Conservation (phyloP, 179 eudicot species). For the Beta macrorhiza region DNA sequence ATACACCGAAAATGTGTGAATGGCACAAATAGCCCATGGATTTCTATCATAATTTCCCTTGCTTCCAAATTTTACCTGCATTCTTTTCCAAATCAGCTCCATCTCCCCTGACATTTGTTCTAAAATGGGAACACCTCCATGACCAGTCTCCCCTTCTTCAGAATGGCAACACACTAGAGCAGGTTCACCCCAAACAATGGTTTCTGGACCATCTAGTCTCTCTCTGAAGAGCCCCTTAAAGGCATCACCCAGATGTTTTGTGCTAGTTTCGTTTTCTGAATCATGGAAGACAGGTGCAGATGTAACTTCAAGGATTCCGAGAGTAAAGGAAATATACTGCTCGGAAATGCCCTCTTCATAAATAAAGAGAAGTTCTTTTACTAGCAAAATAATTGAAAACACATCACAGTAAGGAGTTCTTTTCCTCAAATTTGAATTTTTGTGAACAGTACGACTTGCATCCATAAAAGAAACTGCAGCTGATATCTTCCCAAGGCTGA, state of each 20-base stretch:
- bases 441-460: slow-evolving; percentile 12
- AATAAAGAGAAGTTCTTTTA: slow-evolving; percentile 38
- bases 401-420: slow-evolving; percentile 37
- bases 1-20: slow-evolving; percentile 41
- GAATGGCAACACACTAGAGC: slow-evolving; percentile 35
- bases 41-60: slow-evolving; percentile 27
- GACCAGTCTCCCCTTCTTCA: slow-evolving; percentile 30
- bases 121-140: slow-evolving; percentile 36
- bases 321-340: slow-evolving; percentile 46
- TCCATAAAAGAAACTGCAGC: slow-evolving; percentile 42
- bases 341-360: slow-evolving; percentile 49
- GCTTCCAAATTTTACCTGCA: slow-evolving; percentile 39
- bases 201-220: slow-evolving; percentile 34
- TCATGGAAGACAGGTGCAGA: slow-evolving; percentile 37
- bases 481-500: slow-evolving; percentile 56
- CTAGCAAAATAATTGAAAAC: slow-evolving; percentile 39
- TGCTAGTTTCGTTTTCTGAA: slow-evolving; percentile 26
- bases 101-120: slow-evolving; percentile 43
- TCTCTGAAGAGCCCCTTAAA: slow-evolving; percentile 31
- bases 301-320: slow-evolving; percentile 50
- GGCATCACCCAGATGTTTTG: slow-evolving; percentile 14
- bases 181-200: slow-evolving; percentile 60
- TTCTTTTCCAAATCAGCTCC: slow-evolving; percentile 53
- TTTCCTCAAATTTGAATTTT: slow-evolving; percentile 29
- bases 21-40: slow-evolving; percentile 70